Evolutionary conservation across 768 basidiomycete species (phyloP).

Genomic region (Tylopilus plumbeoviolaceoides): DNA sequence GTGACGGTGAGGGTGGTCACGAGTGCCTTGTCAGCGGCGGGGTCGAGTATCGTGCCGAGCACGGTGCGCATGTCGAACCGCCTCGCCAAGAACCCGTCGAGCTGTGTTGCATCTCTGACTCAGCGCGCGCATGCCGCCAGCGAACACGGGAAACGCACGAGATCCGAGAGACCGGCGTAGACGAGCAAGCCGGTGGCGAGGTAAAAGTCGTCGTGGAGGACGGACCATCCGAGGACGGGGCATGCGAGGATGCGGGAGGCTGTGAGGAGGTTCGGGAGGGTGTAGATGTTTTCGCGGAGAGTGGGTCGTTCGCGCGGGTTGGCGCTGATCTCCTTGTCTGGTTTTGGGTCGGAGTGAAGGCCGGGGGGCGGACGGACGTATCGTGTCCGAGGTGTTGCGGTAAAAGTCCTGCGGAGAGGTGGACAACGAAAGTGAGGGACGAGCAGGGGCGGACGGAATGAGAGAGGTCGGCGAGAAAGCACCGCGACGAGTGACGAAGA

Average conservation of each 20-base stretch:
- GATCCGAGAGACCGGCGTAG: slow-evolving; percentile 90
- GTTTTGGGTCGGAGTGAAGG: neutral
- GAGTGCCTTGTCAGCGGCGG: slow-evolving; percentile 92
- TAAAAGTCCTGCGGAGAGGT: slow-evolving; percentile 9
- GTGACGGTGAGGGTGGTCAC: slow-evolving; percentile 93
- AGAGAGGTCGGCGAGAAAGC: slow-evolving; percentile 4
- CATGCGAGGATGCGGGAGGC: slow-evolving; percentile 83
- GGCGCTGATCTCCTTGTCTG: slow-evolving; percentile 5
- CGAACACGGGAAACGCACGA: slow-evolving; percentile 49
- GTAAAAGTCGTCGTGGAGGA: slow-evolving; percentile 74
- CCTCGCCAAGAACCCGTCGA: slow-evolving; percentile 89
- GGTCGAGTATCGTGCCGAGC: slow-evolving; percentile 94
- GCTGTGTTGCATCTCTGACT: slow-evolving; percentile 40
- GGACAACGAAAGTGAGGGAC: neutral
- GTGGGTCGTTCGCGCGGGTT: slow-evolving; percentile 26
- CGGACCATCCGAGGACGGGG: slow-evolving; percentile 88
- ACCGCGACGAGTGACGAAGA: slow-evolving; percentile 4
- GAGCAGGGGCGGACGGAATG: neutral
- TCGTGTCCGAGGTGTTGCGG: slow-evolving; percentile 8
- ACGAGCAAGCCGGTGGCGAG: slow-evolving; percentile 80
- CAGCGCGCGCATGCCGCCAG: neutral
- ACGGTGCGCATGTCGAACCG: slow-evolving; percentile 84
- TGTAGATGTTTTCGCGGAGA: slow-evolving; percentile 88
- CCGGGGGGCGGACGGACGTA: slow-evolving; percentile 12
- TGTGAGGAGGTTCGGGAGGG: slow-evolving; percentile 88